Conservation (phyloP, 2,329 filamentous ascomycete genomes). For the Neonectria ditissima region DNA sequence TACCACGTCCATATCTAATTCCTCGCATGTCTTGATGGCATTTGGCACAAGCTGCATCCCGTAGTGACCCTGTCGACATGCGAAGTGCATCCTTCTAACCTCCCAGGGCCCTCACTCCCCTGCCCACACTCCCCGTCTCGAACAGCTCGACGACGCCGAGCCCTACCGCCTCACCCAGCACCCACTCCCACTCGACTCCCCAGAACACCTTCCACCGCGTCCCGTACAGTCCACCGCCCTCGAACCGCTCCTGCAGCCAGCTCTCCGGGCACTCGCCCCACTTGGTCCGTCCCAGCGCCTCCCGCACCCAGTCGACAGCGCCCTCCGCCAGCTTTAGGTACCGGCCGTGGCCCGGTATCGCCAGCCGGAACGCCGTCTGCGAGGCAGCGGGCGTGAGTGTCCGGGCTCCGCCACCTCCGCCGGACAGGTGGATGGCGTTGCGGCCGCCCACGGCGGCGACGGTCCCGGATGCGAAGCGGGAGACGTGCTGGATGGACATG, state of each 20-base stretch:
- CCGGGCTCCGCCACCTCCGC: slow-evolving; percentile 63
- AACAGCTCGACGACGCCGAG: slow-evolving; percentile 79
- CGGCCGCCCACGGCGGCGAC: slow-evolving; percentile 76
- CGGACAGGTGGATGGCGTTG: slow-evolving; percentile 72
- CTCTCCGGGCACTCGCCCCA: slow-evolving; percentile 73
- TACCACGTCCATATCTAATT: not conserved
- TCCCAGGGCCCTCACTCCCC: slow-evolving; percentile 66
- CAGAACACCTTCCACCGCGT: slow-evolving; percentile 74
- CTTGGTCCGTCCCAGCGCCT: slow-evolving; percentile 68
- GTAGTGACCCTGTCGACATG: not conserved
- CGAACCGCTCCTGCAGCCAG: slow-evolving; percentile 75
- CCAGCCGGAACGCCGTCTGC: slow-evolving; percentile 61
- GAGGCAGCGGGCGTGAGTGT: slow-evolving; percentile 42
- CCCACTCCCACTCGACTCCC: slow-evolving; percentile 78
- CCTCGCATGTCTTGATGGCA: not conserved
- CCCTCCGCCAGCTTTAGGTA: slow-evolving; percentile 74
- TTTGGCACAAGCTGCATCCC: not conserved
- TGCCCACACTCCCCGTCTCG: slow-evolving; percentile 79
- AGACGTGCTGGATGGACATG: slow-evolving; percentile 71
- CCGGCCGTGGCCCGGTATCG: slow-evolving; percentile 74
- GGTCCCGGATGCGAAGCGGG: slow-evolving; percentile 75
- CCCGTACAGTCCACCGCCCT: slow-evolving; percentile 66
- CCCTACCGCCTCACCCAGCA: slow-evolving; percentile 77
- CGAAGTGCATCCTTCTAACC: slow-evolving; percentile 24
- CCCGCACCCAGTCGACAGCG: slow-evolving; percentile 71